These are phyloP conservation scores for Vitis amurensis DNA, from an alignment of 164 flowering plant genomes.

Conservation along the genomic window DNA sequence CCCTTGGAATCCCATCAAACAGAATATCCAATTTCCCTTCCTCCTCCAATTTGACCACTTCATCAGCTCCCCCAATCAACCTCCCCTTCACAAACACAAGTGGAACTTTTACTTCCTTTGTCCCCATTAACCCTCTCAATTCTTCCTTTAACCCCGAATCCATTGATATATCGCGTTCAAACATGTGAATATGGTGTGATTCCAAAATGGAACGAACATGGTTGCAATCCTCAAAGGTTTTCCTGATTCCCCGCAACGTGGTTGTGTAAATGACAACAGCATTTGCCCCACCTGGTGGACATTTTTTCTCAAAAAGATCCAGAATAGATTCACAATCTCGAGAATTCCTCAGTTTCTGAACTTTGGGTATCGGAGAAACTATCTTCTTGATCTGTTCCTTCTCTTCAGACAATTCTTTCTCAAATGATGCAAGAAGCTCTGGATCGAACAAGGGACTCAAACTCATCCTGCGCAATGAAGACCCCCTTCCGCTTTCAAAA, in stretches of 20 bases:
- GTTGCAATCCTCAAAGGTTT: constrained; percentile 95
- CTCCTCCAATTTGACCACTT: constrained; percentile 76
- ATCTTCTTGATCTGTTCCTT: constrained; percentile 67
- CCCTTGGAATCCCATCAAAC: constrained; percentile 58
- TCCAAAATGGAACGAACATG: constrained; percentile 54
- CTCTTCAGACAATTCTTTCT: constrained; percentile 56
- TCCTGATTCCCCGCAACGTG: constrained; percentile 84
- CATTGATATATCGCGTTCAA: constrained; percentile 91
- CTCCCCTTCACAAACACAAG: constrained; percentile 86
- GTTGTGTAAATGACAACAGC: constrained; percentile 85
- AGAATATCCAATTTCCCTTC: constrained; percentile 62
- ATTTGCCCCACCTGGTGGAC: constrained; percentile 81
- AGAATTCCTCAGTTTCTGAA: constrained; percentile 12
- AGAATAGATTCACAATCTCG: constrained; percentile 34
- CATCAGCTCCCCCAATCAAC: constrained; percentile 80
- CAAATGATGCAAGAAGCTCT: constrained; percentile 53
- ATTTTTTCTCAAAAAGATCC: constrained; percentile 40
- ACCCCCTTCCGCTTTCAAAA: constrained; percentile 27
- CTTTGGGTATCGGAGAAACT: constrained; percentile 30
- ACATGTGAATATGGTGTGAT: constrained; percentile 44
- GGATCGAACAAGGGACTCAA: constrained; percentile 81
- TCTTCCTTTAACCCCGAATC: constrained; percentile 86
- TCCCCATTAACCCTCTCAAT: constrained; percentile 57
- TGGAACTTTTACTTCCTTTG: constrained; percentile 67
- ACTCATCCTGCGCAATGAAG: constrained; percentile 39